A percentile compares a stretch with the other conserved stretches of the same genome.
These are phyloP conservation scores for Avena insularis DNA, from an alignment of 176 grass and related monocot species.

Conservation along the genomic window DNA sequence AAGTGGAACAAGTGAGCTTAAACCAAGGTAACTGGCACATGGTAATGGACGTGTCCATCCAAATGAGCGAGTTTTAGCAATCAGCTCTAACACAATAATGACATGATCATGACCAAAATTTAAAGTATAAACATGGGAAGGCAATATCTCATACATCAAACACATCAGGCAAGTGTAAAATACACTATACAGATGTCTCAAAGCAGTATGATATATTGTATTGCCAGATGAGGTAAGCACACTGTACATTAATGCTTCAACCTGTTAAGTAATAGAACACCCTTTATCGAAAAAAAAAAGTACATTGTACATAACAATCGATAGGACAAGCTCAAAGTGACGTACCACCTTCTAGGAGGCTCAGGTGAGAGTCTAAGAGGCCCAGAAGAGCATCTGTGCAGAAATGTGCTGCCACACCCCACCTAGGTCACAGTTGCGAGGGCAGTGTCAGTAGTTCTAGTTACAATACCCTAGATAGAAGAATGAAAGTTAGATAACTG, in stretches of 20 bases:
- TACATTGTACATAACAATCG: background rate
- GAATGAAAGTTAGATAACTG: slow-evolving; percentile 32
- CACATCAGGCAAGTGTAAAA: slow-evolving; percentile 1
- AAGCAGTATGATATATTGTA: background rate
- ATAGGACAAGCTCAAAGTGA: slow-evolving; percentile 31
- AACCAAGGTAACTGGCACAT: background rate
- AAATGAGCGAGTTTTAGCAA: background rate
- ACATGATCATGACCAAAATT: background rate
- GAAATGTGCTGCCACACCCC: slow-evolving; percentile 72
- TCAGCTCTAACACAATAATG: background rate
- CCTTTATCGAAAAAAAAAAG: too few relatives aligned
- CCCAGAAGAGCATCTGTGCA: slow-evolving; percentile 71
- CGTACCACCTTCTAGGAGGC: slow-evolving; percentile 82
- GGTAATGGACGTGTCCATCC: background rate
- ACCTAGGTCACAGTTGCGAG: slow-evolving; percentile 69
- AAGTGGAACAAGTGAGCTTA: slow-evolving; percentile 15
- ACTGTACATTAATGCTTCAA: too few relatives aligned
- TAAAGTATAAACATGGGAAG: background rate
- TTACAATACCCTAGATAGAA: slow-evolving; percentile 13
- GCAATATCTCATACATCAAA: background rate
- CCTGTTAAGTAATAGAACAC: too few relatives aligned
- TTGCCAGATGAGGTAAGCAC: background rate
- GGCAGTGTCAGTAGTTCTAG: slow-evolving; percentile 28
- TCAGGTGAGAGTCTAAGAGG: slow-evolving; percentile 61
- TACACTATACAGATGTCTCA: background rate